Evolutionary conservation across 163 green algal species (phyloP), one percentile per base, ranked within the genome.

Genomic region (Prototheca cutis): DNA sequence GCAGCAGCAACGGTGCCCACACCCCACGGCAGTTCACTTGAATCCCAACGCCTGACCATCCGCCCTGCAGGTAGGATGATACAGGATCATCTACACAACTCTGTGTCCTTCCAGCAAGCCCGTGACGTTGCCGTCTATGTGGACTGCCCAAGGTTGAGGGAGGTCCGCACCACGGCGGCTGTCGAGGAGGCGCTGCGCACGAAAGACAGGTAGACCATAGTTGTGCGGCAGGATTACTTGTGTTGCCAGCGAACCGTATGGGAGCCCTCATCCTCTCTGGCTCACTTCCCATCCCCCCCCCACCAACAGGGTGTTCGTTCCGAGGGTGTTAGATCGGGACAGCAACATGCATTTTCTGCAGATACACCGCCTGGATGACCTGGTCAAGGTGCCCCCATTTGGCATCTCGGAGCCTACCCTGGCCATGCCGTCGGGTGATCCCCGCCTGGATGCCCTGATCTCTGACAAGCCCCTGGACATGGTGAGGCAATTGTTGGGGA

Each of bases 301-400:
- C n/a, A n/a, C n/a, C n/a, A n/a, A n/a, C n/a, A 70, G 49, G 53
- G 4, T 73, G 27, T 94, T 81, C 52, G 71, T 88, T 19, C 85
- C 85, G 0, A 47, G 87, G 15, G 84, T 94, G 27, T 58, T 82
- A 34, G 81, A 94, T 64, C 74, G 58, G n/a, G 53, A 77, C 18
- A 70, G 72, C 54, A 86, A 89, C 71, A 94, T 94, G 85, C 65
- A 73, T 23, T 73, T 94, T 57, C 72, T 93, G n/a, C 81, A 88
- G 48, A 55, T 92, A 36, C 76, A 58, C 18, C 30, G 32, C 61
- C 32, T 81, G 30, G 58, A 67, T 0, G 74, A 63, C 29, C 62
- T 90, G 34, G 48, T 60, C 27, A 4, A 36, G 8, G 84, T 82
- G 24, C 85, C 84, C 8, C 86, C 86, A 0, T 94, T 87, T 74